Evolutionary conservation across 106 monocot genomes (phyloP).

Genomic region (Acorus gramineus): DNA sequence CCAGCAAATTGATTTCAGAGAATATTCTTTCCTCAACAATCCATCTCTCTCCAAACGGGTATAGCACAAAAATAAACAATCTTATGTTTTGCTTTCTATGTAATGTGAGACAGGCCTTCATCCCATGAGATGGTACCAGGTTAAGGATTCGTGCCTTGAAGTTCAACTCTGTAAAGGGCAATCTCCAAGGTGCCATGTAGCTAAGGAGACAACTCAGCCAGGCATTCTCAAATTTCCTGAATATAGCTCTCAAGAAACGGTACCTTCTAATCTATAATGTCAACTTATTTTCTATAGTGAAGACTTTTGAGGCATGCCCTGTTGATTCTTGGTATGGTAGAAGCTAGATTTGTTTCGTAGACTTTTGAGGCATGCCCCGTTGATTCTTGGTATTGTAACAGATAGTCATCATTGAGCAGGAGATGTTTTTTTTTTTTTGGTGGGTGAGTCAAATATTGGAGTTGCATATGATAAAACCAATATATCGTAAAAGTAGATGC

Average conservation of each 20-base stretch:
- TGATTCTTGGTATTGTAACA: too few relatives aligned
- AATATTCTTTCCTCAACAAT: conserved; percentile 82
- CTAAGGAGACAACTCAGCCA: conserved; percentile 18
- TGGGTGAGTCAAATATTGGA: too few relatives aligned
- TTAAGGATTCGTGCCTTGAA: conserved; percentile 68
- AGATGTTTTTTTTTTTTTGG: too few relatives aligned
- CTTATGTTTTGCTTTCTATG: not conserved
- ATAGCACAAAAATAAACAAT: not conserved
- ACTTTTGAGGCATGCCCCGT: too few relatives aligned
- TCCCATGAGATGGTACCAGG: conserved; percentile 18
- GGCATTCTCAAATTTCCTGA: conserved; percentile 46
- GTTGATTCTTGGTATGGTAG: too few relatives aligned
- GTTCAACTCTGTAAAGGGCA: conserved; percentile 52
- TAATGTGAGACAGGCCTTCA: not conserved
- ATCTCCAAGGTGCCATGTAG: conserved; percentile 22
- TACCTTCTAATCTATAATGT: conserved; percentile 13
- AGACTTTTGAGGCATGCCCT: too few relatives aligned
- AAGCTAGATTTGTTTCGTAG: too few relatives aligned
- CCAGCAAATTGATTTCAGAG: conserved; percentile 67
- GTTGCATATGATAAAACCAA: too few relatives aligned
- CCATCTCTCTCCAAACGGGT: conserved; percentile 53
- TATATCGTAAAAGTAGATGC: too few relatives aligned
- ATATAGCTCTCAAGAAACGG: conserved; percentile 61
- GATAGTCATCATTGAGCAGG: too few relatives aligned
- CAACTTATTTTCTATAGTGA: not conserved